phyloP scores from a whole-genome alignment of 306 rosid species.

The Potentilla sterilis region DNA sequence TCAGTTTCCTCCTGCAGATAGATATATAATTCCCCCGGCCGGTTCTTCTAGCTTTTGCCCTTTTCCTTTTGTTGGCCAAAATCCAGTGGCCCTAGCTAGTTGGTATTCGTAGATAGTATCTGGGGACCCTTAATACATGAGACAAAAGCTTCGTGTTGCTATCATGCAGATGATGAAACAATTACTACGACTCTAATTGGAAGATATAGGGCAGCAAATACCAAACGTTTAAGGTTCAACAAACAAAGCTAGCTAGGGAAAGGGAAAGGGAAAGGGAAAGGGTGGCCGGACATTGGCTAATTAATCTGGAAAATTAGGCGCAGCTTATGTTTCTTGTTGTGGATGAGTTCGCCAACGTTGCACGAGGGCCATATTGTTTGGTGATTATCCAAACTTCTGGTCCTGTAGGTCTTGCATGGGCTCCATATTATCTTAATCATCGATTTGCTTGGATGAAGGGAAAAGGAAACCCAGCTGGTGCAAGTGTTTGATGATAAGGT shows the following conservation, averaged over 20 bases:
- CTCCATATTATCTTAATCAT: not conserved
- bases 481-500: not conserved
- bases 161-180: not conserved
- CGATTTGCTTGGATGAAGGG: slow-evolving; percentile 10
- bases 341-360: slow-evolving; percentile 17
- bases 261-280: not conserved
- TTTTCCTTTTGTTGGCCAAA: not conserved
- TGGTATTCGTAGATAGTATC: not conserved
- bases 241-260: not conserved
- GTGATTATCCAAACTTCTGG: not conserved
- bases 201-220: not conserved
- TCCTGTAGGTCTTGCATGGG: not conserved
- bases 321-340: not conserved
- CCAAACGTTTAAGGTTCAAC: slow-evolving; percentile 7
- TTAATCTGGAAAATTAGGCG: not conserved
- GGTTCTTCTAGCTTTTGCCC: not conserved
- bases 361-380: not conserved
- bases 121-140: not conserved
- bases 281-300: not conserved
- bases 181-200: not conserved
- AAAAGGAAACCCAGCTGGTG: not conserved
- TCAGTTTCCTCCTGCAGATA: not conserved
- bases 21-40: not conserved
- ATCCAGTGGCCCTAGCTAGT: not conserved
- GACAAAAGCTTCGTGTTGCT: not conserved